These are phyloP conservation scores for Metschnikowia drakensbergensis DNA, from an alignment of 805 yeast genomes.

Conservation along the genomic window DNA sequence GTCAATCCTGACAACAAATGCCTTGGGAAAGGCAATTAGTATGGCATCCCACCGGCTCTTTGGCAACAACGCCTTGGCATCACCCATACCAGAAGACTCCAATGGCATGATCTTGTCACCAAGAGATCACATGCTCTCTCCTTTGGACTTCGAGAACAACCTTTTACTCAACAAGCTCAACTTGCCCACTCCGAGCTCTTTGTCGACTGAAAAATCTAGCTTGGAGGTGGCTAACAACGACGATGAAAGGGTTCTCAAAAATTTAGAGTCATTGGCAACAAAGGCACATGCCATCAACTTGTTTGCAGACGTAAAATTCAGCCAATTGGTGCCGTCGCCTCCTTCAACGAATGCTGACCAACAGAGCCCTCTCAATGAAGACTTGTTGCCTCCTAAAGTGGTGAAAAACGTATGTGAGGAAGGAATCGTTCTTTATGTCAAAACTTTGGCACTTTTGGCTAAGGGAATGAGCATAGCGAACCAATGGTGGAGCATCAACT, in stretches of 20 bases:
- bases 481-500: constrained; percentile 76
- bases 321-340: constrained; percentile 77
- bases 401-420: constrained; percentile 69
- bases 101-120: constrained; percentile 1
- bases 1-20: constrained; percentile 78
- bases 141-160: constrained; percentile 29
- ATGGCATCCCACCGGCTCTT: constrained; percentile 85
- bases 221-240: constrained; percentile 10
- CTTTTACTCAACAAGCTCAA: constrained; percentile 32
- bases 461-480: constrained; percentile 83
- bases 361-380: constrained; percentile 35
- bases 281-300: constrained; percentile 85
- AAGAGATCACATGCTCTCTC: constrained; percentile 6
- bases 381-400: constrained; percentile 53
- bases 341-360: constrained; percentile 46
- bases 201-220: constrained; percentile 21
- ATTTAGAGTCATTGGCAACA: constrained; percentile 74
- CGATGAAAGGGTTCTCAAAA: constrained; percentile 38
- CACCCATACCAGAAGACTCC: constrained; percentile 12
- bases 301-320: constrained; percentile 87
- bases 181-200: constrained; percentile 27
- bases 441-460: constrained; percentile 76
- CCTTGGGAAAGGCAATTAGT: constrained; percentile 81
- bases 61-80: constrained; percentile 38
- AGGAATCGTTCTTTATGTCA: constrained; percentile 80